Evolutionary conservation across 306 rosid species (phyloP), one percentile per base, ranked within the genome.

Genomic region (Arachis stenosperma): DNA sequence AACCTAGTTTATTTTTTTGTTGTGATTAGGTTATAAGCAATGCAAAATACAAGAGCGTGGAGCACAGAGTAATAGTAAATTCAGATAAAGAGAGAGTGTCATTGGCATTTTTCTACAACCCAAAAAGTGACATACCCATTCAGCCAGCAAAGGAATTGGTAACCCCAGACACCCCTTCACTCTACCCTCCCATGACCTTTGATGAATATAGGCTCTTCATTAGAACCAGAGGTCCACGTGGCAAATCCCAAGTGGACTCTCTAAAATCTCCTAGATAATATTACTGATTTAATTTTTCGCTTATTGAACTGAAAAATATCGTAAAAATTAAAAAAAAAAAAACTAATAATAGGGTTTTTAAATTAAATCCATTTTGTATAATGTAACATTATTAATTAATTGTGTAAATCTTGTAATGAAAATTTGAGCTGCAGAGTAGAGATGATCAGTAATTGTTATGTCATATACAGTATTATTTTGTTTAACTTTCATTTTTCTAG

Each of bases 191-290:
- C 0, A 93, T 88, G 97, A 93, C 98, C 2, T 93, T 88, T n/a
- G 90, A 93, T 48, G 84, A 93, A 64, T 93, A 93, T 62, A 70
- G 98, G 40, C 90, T 89, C 61, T 93, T 72, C 90, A 93, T 93
- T 33, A 85, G 98, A 86, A 68, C 65, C 84, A 93, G 75, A 46
- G 98, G 98, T 44, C 98, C 98, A 22, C 58, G 71, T 3, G 98
- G 98, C 0, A 93, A 93, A 91, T 85, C 97, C n/a, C 98, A 93
- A 79, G 97, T 93, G 17, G 97, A 93, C 3, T 88, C 96, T 3
- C 63, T 89, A 8, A 93, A 81, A 51, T 89, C 94, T 36, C 86
- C 78, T 5, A 74, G 73, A 74, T 74, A 51, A 79, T 13, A 14
- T 22, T 22, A 22, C 27, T 22, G 27, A 22, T 22, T 22, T 22